Percentiles rank a stretch among this genome's conserved stretches.
These are phyloP conservation scores for Melampsora abietis-canadensis DNA, from an alignment of 1,284 basidiomycete genomes.

Conservation along the genomic window DNA sequence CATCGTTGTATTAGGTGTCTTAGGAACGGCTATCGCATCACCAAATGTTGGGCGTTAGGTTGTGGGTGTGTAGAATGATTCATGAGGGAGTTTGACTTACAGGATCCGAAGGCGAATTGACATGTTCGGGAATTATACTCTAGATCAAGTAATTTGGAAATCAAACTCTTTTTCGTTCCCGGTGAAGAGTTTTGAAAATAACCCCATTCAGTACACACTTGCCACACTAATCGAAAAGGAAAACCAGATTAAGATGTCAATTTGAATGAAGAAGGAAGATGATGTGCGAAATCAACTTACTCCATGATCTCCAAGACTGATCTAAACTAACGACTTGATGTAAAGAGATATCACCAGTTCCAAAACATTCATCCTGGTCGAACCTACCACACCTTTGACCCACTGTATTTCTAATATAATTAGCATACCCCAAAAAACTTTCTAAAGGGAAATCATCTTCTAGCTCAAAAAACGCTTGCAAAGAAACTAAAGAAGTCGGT, in stretches of 20 bases:
- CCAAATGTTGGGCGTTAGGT: neutral
- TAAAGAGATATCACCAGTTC: neutral
- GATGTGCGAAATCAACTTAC: neutral
- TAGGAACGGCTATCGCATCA: slow-evolving; percentile 46
- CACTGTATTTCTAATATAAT: neutral
- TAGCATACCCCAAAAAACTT: neutral
- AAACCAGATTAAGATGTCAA: neutral
- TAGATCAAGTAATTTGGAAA: slow-evolving; percentile 50
- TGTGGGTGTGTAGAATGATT: neutral
- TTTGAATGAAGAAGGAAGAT: neutral
- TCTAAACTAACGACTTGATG: neutral
- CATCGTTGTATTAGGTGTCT: slow-evolving; percentile 47
- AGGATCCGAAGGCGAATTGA: slow-evolving; percentile 48
- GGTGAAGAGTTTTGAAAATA: slow-evolving; percentile 50
- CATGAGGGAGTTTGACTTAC: slow-evolving; percentile 11
- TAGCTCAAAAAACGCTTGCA: no score
- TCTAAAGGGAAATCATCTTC: neutral
- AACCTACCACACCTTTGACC: neutral
- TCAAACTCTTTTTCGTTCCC: slow-evolving; percentile 47
- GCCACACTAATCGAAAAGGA: slow-evolving; percentile 14
- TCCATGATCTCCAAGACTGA: slow-evolving; percentile 7
- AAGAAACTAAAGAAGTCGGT: neutral
- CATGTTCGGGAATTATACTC: slow-evolving; percentile 48
- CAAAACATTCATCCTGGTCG: neutral
- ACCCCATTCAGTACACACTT: slow-evolving; percentile 51